Evolutionary conservation across 2,329 filamentous ascomycete species (phyloP).

Genomic region (Ophiostoma himal-ulmi): DNA sequence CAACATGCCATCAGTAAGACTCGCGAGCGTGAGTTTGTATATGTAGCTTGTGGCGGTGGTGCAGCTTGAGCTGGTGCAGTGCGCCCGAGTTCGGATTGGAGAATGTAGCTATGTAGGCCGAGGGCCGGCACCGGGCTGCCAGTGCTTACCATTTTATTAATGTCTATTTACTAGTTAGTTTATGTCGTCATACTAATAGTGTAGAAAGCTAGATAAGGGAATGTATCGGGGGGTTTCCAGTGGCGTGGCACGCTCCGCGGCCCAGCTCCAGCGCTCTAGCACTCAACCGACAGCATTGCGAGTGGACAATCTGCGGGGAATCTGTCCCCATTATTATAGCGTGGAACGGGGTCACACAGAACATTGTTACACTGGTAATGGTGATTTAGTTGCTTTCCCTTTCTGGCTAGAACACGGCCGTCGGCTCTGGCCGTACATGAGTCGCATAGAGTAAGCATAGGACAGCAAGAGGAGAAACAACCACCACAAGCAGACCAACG

Average conservation of each 20-base stretch:
- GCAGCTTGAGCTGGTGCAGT: neutral
- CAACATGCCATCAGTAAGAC: neutral
- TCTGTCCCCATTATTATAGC: neutral
- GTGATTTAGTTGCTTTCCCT: conserved; percentile 19
- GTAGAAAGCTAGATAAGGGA: neutral
- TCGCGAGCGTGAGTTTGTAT: neutral
- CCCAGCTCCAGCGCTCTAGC: neutral
- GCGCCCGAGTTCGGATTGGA: conserved; percentile 17
- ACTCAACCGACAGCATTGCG: neutral
- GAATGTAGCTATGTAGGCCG: neutral
- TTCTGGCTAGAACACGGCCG: neutral
- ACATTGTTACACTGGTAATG: neutral
- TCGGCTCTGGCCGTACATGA: neutral
- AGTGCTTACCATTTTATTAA: neutral
- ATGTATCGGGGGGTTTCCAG: neutral
- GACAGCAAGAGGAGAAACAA: neutral
- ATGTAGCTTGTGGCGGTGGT: neutral
- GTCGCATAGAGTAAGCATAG: neutral
- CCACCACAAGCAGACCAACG: neutral
- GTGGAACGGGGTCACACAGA: neutral
- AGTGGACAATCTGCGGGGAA: neutral
- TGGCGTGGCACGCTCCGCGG: conserved; percentile 15
- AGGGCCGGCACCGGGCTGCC: neutral
- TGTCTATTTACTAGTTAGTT: neutral
- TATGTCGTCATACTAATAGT: neutral